Base-by-base conservation (phyloP, 257 asterid genomes). In the Nicotiana paniculata region DNA sequence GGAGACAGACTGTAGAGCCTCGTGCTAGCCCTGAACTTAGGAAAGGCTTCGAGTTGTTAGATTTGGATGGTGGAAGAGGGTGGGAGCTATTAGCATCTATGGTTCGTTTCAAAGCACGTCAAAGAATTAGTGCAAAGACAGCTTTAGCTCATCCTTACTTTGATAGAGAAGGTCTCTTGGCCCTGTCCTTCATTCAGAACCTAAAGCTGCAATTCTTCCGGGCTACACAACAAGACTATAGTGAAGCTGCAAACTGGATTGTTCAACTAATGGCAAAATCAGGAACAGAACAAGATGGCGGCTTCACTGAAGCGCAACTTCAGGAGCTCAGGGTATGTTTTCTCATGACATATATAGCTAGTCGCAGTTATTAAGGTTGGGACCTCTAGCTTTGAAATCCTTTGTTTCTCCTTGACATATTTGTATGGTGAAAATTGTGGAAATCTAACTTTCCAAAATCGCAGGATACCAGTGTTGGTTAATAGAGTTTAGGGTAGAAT, bases 81-180 rank as follows among this genome's bases (percentile, higher is more conserved):
- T 96, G 99, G 99, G 98, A 94, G 82, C 98, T 94, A 75, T 66
- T 96, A 62, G 88, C 91, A 64, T 94, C 99, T 78, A 93, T 94
- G 98, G 95, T 94, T 58, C 97, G 98, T 4, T 94, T 90, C 74
- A 93, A 91, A 84, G 98, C 98, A 16, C 95, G 98, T 26, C 95
- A 91, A 85, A 88, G 98, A 82, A 83, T 82, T 54, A 93, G 99
- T 1, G 98, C 98, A 4, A 96, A 94, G 83, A 88, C 91, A 79
- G 98, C 99, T 80, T 85, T 94, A 12, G 99, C 98, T 83, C 93
- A 96, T 90, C 98, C 99, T 37, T 96, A 92, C 88, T 96, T 96
- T 79, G 97, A 87, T 85, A 90, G 89, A 85, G 99, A 96, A 89
- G 98, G 98, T 75, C 93, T 90, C 8, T 82, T 94, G 84, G 98